Base-by-base conservation (phyloP, 108 stramenopile genomes). In the Cyclotella distinguenda region DNA sequence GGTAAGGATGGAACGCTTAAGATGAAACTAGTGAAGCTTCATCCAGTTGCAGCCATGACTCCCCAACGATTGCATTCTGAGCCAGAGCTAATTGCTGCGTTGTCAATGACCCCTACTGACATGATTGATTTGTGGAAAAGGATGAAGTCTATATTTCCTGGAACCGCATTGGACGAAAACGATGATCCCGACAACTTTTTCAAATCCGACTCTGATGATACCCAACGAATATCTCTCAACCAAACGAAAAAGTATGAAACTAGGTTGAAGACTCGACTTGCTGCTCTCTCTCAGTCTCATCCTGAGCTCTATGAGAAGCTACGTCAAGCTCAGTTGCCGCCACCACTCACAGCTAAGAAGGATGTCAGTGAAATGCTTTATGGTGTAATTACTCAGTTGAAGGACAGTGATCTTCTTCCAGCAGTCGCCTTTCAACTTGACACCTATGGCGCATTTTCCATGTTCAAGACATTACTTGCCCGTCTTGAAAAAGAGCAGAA, bases 341-440 rank as follows among this genome's bases (percentile, higher is more conserved):
- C 89, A 53, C 83, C 89, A 42, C 77, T 95, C 22, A 54, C 68
- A 47, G 66, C 87, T 12, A 93, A 84, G 78, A 82, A 78, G 56
- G 93, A 96, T 54, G 87, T 93, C 38, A 90, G 86, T 63, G 88
- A 89, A 22, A 82, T 83, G 50, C 74, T 94, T 1, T 94, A 91
- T 60, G 88, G 74, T 68, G 90, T 91, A 56, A 78, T 91, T n/a
- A 58, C 69, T 35, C 87, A 96, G 64, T 77, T 98, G 67, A 94
- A 93, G 80, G 55, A 71, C 15, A 72, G 61, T 57, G 94, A 95
- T 32, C 82, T 97, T 50, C 81, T 96, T 52, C 96, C 97, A 23
- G 96, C 96, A 10, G 93, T 98, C 68, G 94, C 94, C n/a, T 99
- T 99, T 72, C 97, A 97, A 72, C 88, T 99, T 36, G 94, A 96